phyloP scores from a whole-genome alignment of 371 early-diverging fungal genomes.

The Mortierella sp. region DNA sequence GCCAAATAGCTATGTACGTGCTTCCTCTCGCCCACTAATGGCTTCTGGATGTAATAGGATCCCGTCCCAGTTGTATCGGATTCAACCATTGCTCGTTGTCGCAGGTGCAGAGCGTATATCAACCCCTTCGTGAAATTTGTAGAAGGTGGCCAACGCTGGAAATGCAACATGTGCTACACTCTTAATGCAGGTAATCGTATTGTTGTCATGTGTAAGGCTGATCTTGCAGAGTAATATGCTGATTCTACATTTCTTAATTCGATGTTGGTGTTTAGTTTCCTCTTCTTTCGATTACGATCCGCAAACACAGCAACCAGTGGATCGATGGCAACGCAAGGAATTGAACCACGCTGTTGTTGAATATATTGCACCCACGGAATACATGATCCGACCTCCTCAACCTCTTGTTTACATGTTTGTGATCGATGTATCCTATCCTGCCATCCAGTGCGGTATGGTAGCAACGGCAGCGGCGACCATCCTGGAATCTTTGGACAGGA shows the following conservation, averaged over 20 bases:
- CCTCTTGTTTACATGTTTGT: constrained; percentile 94
- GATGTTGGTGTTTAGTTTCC: constrained; percentile 68
- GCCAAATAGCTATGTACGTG: not conserved
- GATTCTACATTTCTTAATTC: not conserved
- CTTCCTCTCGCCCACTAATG: not conserved
- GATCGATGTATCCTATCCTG: constrained; percentile 91
- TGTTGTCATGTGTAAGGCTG: not conserved
- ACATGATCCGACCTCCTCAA: constrained; percentile 95
- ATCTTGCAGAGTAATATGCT: not conserved
- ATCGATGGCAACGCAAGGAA: constrained; percentile 91
- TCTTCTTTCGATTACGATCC: constrained; percentile 92
- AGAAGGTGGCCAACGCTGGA: constrained; percentile 95
- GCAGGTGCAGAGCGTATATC: constrained; percentile 95
- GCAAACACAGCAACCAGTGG: constrained; percentile 81
- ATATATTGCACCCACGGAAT: constrained; percentile 95
- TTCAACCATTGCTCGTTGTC: constrained; percentile 91
- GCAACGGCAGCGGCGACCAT: constrained; percentile 85
- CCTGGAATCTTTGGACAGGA: constrained; percentile 82
- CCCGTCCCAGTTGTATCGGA: constrained; percentile 89
- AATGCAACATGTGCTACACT: constrained; percentile 95
- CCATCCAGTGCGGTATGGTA: constrained; percentile 85
- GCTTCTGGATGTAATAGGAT: constrained; percentile 57
- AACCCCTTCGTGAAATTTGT: constrained; percentile 96
- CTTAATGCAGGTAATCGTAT: constrained; percentile 82
- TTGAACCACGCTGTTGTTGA: constrained; percentile 92